Evolutionary conservation across 1,284 basidiomycete species (phyloP).

Genomic region (Veloboletus limbatus): DNA sequence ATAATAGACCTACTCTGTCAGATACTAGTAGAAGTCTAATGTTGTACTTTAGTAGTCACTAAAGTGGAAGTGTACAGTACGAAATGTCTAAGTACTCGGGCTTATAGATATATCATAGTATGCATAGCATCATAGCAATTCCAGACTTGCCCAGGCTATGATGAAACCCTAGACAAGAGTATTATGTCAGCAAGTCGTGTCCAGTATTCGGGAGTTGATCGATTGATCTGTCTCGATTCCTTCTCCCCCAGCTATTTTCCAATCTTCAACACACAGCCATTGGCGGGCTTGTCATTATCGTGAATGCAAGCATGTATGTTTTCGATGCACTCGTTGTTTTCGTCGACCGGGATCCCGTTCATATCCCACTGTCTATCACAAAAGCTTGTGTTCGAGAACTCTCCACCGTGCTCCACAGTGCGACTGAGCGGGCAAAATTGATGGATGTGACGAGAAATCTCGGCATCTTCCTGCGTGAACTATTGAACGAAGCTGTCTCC

Average conservation of each 20-base stretch:
- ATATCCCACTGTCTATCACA: neutral
- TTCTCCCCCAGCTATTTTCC: conserved; percentile 24
- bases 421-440: neutral
- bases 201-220: neutral
- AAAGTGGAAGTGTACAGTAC: too few species aligned
- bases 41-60: too few species aligned
- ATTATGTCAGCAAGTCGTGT: too few species aligned
- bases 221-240: neutral
- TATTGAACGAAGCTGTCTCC: conserved; percentile 28
- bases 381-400: neutral
- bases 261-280: conserved; percentile 20
- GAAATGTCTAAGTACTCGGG: too few species aligned
- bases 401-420: neutral
- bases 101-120: too few species aligned
- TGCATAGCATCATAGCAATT: too few species aligned
- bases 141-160: too few species aligned
- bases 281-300: conserved; percentile 33
- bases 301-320: neutral
- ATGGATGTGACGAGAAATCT: conserved; percentile 1
- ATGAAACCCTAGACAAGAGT: too few species aligned
- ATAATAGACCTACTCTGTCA: too few species aligned
- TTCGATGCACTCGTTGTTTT: conserved; percentile 2
- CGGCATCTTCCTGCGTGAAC: conserved; percentile 10
- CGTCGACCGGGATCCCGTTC: neutral
- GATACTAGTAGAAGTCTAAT: too few species aligned